Base-by-base conservation (phyloP, 805 yeast species). In the Lipomyces sp. region DNA sequence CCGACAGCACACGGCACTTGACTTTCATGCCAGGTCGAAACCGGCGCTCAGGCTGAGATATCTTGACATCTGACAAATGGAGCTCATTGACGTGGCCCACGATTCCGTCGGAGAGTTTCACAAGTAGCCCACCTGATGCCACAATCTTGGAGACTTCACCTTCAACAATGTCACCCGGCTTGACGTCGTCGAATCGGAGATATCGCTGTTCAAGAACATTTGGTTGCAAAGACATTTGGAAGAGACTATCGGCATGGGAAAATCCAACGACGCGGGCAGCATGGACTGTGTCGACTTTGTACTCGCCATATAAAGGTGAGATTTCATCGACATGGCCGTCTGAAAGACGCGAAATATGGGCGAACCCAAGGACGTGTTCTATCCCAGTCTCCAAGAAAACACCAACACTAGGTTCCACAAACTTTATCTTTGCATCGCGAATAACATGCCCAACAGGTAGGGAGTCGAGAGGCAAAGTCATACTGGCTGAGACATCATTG, bases 11-110 rank as follows among this genome's bases (percentile, higher is more conserved):
- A 79, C 96, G 85, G 69, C 88, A 95, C 73, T 84, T 89, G 37
- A 91, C 90, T 71, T 87, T 89, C 54, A 89, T 81, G 10, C 97
- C 98, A 55, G 88, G 86, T 77, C 90, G 90, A 82, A 88, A 94
- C 74, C 92, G 91, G 81, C 95, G 85, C 78, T 95, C 98, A 4
- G 99, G 99, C 75, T 94, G 89, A 2, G 86, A 86, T 69, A 94
- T 81, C 75, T 87, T 88, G 65, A 90, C 83, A 77, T 95, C 99
- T 71, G 96, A 88, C 77, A 95, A 85, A 73, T 94, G 97, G 33
- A 80, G 75, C 34, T 86, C 81, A 13, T 90, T 88, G 35, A 91
- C 98, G 69, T 84, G 79, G 4, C 92, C 99, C 71, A 89, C 90
- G 59, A 84, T 83, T 8, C 79, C 80, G 61, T 86, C 87, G 66